Percentiles rank a stretch among this genome's conserved stretches.
These are phyloP conservation scores for Epichloe gansuensis DNA, from an alignment of 2,329 filamentous ascomycete genomes.

Conservation along the genomic window DNA sequence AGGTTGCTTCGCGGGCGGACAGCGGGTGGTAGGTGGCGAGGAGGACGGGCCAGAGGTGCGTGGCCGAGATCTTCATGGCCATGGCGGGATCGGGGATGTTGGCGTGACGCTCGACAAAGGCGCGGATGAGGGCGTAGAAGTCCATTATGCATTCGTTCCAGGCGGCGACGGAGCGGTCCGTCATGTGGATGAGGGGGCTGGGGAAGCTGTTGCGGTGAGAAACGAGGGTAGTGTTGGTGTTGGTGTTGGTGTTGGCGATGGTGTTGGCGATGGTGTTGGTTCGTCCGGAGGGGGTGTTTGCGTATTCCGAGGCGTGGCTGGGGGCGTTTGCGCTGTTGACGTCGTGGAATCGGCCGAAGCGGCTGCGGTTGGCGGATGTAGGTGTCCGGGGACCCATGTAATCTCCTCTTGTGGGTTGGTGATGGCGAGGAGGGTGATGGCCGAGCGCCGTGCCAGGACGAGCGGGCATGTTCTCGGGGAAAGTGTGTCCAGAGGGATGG, in stretches of 20 bases:
- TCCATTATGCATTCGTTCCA: conserved; percentile 26
- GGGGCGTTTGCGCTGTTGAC: conserved; percentile 2
- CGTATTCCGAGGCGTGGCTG: background rate
- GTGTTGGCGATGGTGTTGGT: background rate
- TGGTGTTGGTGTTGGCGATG: background rate
- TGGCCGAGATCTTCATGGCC: conserved; percentile 16
- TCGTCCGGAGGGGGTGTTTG: background rate
- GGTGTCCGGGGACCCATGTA: conserved; percentile 20
- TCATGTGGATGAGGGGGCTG: conserved; percentile 22
- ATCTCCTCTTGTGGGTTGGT: conserved; percentile 9
- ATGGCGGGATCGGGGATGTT: conserved; percentile 18
- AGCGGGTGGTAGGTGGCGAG: conserved; percentile 26
- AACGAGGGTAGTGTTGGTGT: conserved; percentile 5
- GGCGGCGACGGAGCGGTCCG: conserved; percentile 19
- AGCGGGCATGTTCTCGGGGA: background rate
- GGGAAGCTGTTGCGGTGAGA: conserved; percentile 10
- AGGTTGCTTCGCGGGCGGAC: conserved; percentile 24
- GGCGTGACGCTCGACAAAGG: conserved; percentile 24
- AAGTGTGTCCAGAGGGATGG: conserved; percentile 10
- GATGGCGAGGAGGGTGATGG: background rate
- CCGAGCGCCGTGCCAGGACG: conserved; percentile 12
- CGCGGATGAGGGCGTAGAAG: conserved; percentile 22
- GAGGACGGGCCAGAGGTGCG: conserved; percentile 24
- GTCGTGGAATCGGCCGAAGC: conserved; percentile 20
- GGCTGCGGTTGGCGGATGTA: conserved; percentile 12